phyloP scores from a whole-genome alignment of 2,329 filamentous ascomycete genomes.

The Claviceps paspali region DNA sequence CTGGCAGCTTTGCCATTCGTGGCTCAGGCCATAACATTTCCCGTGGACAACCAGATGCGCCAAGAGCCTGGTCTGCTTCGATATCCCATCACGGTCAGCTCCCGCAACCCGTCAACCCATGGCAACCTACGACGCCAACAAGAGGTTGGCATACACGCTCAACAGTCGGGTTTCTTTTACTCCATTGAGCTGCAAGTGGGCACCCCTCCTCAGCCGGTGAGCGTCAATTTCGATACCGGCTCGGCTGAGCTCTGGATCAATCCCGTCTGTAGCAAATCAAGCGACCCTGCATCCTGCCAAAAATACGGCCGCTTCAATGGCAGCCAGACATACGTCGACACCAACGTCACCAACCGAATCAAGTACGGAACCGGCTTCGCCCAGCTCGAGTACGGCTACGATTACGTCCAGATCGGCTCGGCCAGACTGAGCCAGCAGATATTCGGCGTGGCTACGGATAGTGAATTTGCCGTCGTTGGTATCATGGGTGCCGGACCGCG shows the following conservation, averaged over 20 bases:
- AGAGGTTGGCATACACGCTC: slow-evolving; percentile 11
- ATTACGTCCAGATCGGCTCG: slow-evolving; percentile 17
- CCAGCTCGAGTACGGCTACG: slow-evolving; percentile 19
- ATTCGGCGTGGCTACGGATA: slow-evolving; percentile 22
- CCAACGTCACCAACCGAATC: slow-evolving; percentile 12
- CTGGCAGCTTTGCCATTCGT: slow-evolving; percentile 15
- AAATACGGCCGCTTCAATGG: slow-evolving; percentile 16
- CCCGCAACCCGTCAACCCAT: slow-evolving; percentile 15
- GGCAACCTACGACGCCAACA: slow-evolving; percentile 15
- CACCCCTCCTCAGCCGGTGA: slow-evolving; percentile 22
- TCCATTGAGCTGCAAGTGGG: slow-evolving; percentile 23
- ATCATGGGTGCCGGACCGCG: slow-evolving; percentile 21
- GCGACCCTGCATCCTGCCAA: slow-evolving; percentile 14
- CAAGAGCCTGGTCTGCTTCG: slow-evolving; percentile 14
- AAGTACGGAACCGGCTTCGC: slow-evolving; percentile 19
- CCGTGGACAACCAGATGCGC: slow-evolving; percentile 11
- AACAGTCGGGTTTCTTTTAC: slow-evolving; percentile 21
- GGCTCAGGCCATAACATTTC: slow-evolving; percentile 9
- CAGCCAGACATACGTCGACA: slow-evolving; percentile 15
- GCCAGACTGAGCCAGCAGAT: slow-evolving; percentile 18
- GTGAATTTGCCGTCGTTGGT: slow-evolving; percentile 14
- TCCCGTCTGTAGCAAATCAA: slow-evolving; percentile 20
- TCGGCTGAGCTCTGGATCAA: slow-evolving; percentile 28
- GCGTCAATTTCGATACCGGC: slow-evolving; percentile 26
- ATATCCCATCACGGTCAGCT: slow-evolving; percentile 15